Evolutionary conservation across 345 rosid genomes (phyloP).

Genomic region (Syzygium grande): DNA sequence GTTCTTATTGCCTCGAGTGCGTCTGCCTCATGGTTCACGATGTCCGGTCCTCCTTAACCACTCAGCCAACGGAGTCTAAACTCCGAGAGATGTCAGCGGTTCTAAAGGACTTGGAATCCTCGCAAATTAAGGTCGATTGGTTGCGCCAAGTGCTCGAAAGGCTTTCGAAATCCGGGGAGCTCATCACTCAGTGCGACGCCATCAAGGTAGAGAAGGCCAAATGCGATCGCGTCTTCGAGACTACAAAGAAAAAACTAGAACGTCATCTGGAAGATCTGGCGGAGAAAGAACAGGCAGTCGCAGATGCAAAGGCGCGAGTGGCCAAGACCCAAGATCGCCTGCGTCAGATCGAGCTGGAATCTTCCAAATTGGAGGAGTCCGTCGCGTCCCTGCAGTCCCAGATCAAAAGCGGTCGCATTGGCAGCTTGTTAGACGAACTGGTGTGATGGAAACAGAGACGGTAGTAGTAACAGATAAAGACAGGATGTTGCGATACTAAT

Average conservation of each 20-base stretch:
- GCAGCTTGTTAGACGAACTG: constrained; percentile 37
- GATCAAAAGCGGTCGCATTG: constrained; percentile 37
- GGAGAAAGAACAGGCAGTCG: constrained; percentile 40
- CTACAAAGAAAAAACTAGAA: constrained; percentile 38
- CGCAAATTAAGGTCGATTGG: constrained; percentile 59
- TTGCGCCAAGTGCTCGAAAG: constrained; percentile 38
- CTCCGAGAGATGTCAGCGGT: constrained; percentile 58
- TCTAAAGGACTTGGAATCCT: constrained; percentile 72
- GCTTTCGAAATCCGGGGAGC: constrained; percentile 41
- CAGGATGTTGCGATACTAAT: not conserved
- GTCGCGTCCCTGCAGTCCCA: constrained; percentile 20
- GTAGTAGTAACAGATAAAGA: not conserved
- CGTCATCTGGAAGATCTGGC: constrained; percentile 28
- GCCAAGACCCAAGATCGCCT: constrained; percentile 22
- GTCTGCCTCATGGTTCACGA: constrained; percentile 64
- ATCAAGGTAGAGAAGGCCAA: constrained; percentile 30
- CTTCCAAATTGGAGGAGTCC: constrained; percentile 24
- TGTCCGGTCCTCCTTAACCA: constrained; percentile 38
- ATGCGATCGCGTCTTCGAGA: constrained; percentile 26
- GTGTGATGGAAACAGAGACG: constrained; percentile 13
- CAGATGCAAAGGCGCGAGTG: constrained; percentile 13
- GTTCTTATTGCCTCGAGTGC: constrained; percentile 64
- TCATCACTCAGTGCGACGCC: constrained; percentile 24
- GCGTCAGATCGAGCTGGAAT: constrained; percentile 32
- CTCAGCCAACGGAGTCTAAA: constrained; percentile 49